Evolutionary conservation across 345 rosid genomes (phyloP), one percentile per base, ranked within the genome.

Genomic region (Populus deltoides): DNA sequence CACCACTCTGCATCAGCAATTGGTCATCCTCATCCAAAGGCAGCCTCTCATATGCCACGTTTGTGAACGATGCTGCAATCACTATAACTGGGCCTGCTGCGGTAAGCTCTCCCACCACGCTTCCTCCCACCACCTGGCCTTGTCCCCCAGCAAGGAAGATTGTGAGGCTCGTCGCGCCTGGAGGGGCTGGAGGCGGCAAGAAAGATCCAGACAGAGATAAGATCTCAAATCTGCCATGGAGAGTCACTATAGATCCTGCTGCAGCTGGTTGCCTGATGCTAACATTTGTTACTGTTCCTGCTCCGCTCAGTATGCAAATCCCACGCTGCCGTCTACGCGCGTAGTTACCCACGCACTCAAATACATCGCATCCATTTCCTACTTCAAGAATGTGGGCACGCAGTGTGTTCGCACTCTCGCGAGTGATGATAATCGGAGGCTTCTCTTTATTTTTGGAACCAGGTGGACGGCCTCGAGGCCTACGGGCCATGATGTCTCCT

Each of bases 321-420:
- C 99, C 99, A 0, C 99, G 89, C 80, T 95, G 98, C 77, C 99
- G 81, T 75, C 97, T 83, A 62, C 98, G 84, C 0, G 99, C 98
- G 78, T 95, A 95, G 87, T 85, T 93, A 0, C 96, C 90, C n/a
- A 95, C 85, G 45, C 96, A 90, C 66, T 92, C 98, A 72, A 95
- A 93, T 55, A 93, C 94, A 75, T 95, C 99, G 77, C 92, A 93
- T 20, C 99, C 96, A 84, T 78, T 92, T 71, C 91, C 96, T 3
- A 95, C 92, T 80, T 95, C 99, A 17, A 95, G 90, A 87, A 95
- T 93, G 92, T 95, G 99, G 27, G 98, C 99, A 62, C 98, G 90
- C 18, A 95, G 94, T 12, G 97, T 93, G 86, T 95, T 93, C 24
- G 99, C 97, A 79, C 99, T 95, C 86, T 95, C 99, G 33, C 97